phyloP scores from a whole-genome alignment of 495 filamentous ascomycete species.

The Alectoria sarmentosa region DNA sequence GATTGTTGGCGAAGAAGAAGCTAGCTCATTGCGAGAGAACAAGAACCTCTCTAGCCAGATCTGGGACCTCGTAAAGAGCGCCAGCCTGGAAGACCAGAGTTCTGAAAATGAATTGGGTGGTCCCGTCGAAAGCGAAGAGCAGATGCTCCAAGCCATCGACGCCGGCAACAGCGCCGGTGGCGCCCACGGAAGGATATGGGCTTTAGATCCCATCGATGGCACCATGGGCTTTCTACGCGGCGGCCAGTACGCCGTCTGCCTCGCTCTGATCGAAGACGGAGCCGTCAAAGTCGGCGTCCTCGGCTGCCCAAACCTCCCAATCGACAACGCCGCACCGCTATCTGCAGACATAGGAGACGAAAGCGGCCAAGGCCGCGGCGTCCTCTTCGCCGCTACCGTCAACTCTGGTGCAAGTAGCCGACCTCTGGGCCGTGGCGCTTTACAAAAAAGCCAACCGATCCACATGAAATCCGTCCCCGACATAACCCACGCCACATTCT shows the following conservation, averaged over 20 bases:
- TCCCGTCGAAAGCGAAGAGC: conserved; percentile 55
- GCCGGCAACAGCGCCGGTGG: conserved; percentile 75
- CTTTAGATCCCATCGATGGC: conserved; percentile 94
- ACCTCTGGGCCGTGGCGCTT: conserved; percentile 53
- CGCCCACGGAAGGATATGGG: conserved; percentile 79
- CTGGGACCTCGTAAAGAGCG: conserved; percentile 70
- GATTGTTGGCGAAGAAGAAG: conserved; percentile 93
- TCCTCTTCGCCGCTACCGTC: conserved; percentile 72
- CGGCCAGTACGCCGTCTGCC: conserved; percentile 95
- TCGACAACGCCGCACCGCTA: conserved; percentile 66
- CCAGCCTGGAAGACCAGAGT: conserved; percentile 59
- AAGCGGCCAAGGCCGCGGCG: conserved; percentile 62
- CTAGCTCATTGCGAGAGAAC: conserved; percentile 65
- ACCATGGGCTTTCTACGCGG: conserved; percentile 95
- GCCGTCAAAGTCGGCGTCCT: conserved; percentile 90
- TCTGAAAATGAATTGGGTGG: conserved; percentile 69
- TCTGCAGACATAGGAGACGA: conserved; percentile 60
- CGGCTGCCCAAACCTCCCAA: conserved; percentile 88
- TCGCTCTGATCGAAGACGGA: conserved; percentile 88
- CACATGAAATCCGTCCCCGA: conserved; percentile 69
- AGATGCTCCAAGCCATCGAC: conserved; percentile 84
- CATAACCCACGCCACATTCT: conserved; percentile 76
- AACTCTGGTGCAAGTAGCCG: conserved; percentile 72
- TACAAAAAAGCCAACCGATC: conserved; percentile 57
- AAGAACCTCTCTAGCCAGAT: conserved; percentile 59